Conservation (phyloP, 2,329 filamentous ascomycete genomes). For the Penicillium sp. region DNA sequence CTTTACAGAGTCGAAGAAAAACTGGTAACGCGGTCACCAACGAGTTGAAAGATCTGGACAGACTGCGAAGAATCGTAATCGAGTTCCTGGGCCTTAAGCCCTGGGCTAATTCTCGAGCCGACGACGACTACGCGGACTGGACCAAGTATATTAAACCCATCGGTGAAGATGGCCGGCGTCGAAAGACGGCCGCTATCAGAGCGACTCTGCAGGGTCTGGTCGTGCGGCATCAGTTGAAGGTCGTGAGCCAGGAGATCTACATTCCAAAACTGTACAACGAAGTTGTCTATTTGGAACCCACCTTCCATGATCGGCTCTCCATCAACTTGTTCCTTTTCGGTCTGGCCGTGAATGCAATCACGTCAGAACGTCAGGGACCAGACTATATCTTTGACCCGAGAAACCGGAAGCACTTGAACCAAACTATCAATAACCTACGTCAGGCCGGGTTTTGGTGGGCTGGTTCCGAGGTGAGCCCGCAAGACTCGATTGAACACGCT, state of each 20-base stretch:
- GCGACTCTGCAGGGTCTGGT: conserved; percentile 72
- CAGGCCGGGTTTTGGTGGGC: conserved; percentile 84
- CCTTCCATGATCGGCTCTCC: conserved; percentile 74
- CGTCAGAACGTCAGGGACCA: conserved; percentile 72
- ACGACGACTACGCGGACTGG: conserved; percentile 64
- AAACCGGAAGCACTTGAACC: conserved; percentile 60
- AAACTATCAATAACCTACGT: conserved; percentile 70
- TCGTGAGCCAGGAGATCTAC: conserved; percentile 57
- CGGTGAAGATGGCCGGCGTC: conserved; percentile 48
- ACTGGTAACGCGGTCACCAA: conserved; percentile 42
- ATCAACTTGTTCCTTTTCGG: conserved; percentile 81
- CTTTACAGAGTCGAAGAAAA: conserved; percentile 30
- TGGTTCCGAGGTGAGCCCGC: conserved; percentile 64
- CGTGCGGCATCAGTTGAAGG: conserved; percentile 68
- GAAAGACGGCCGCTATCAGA: conserved; percentile 47
- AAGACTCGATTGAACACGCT: conserved; percentile 59
- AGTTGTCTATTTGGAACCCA: conserved; percentile 69
- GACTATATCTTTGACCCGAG: conserved; percentile 85
- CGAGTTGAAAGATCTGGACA: conserved; percentile 59
- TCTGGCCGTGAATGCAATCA: conserved; percentile 78
- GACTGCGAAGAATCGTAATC: conserved; percentile 59
- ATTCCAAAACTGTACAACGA: conserved; percentile 69
- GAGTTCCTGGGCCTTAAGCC: conserved; percentile 71
- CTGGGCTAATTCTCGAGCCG: conserved; percentile 61
- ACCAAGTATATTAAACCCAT: conserved; percentile 62